These are phyloP conservation scores for Pichia terricola DNA, from an alignment of 1,139 yeast species.

Conservation along the genomic window DNA sequence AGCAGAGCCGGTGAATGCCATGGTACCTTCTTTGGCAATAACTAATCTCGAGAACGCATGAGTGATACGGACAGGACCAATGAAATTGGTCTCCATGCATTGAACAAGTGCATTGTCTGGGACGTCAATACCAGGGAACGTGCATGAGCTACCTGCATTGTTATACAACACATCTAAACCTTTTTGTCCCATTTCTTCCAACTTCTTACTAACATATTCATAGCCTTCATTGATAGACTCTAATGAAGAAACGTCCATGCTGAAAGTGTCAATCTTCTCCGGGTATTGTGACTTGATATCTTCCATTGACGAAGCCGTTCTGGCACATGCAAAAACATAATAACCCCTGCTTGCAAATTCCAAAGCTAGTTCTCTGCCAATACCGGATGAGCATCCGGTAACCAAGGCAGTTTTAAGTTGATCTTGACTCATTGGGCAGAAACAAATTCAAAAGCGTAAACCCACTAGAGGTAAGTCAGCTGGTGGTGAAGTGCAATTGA, in stretches of 20 bases:
- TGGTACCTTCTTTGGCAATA: slow-evolving; percentile 59
- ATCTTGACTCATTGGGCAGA: background rate
- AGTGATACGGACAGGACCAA: slow-evolving; percentile 56
- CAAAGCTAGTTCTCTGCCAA: slow-evolving; percentile 58
- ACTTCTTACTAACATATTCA: slow-evolving; percentile 31
- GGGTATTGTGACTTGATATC: slow-evolving; percentile 17
- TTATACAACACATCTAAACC: slow-evolving; percentile 54
- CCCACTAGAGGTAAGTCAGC: too few species aligned
- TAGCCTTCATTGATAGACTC: slow-evolving; percentile 42
- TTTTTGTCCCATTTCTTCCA: slow-evolving; percentile 26
- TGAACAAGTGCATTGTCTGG: slow-evolving; percentile 44
- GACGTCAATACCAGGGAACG: slow-evolving; percentile 63
- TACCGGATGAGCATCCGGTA: slow-evolving; percentile 80
- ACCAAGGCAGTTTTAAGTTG: slow-evolving; percentile 36
- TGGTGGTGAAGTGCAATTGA: too few species aligned
- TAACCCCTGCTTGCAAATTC: slow-evolving; percentile 58
- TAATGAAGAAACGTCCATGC: slow-evolving; percentile 43
- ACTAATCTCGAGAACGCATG: slow-evolving; percentile 50
- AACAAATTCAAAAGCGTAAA: too few species aligned
- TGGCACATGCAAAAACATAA: slow-evolving; percentile 64
- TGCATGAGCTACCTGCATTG: slow-evolving; percentile 64
- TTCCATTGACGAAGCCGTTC: slow-evolving; percentile 57
- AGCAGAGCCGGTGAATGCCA: slow-evolving; percentile 68
- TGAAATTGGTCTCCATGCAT: slow-evolving; percentile 60
- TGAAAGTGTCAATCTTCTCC: slow-evolving; percentile 11